Percentiles rank a stretch among this genome's conserved stretches.
Conservation (phyloP, 2,329 filamentous ascomycete genomes). For the Diaporthe velutina region DNA sequence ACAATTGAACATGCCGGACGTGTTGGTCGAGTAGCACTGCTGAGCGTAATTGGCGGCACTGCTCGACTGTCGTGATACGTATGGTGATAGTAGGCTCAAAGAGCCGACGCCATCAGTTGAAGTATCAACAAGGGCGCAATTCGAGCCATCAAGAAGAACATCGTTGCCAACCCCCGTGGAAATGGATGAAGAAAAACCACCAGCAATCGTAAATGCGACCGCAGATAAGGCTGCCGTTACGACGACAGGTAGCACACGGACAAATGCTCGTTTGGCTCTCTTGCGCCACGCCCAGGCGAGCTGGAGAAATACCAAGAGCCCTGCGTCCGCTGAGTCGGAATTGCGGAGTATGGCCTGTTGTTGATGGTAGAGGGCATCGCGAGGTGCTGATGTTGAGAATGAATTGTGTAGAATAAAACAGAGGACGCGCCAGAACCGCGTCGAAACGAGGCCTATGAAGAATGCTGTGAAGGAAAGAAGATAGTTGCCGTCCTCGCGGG, state of each 20-base stretch:
- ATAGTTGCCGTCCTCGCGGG: constrained; percentile 46
- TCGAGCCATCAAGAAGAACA: constrained; percentile 36
- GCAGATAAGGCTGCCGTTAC: neutral
- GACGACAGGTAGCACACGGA: neutral
- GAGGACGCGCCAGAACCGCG: constrained; percentile 43
- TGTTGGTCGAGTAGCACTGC: constrained; percentile 40
- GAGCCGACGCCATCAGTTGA: neutral
- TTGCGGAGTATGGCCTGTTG: constrained; percentile 40
- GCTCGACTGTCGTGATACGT: neutral
- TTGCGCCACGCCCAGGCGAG: constrained; percentile 27
- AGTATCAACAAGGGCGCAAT: neutral
- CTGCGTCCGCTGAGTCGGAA: neutral
- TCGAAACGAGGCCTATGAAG: constrained; percentile 46
- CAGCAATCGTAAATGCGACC: constrained; percentile 19
- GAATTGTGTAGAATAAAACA: constrained; percentile 42
- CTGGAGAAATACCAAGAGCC: neutral
- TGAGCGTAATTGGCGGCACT: constrained; percentile 38
- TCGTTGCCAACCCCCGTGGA: constrained; percentile 24
- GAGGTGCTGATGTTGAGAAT: constrained; percentile 39
- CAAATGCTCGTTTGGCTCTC: neutral
- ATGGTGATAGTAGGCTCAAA: neutral
- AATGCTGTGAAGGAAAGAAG: constrained; percentile 51
- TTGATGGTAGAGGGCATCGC: constrained; percentile 47
- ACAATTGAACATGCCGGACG: constrained; percentile 18
- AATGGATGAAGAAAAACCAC: constrained; percentile 24